Evolutionary conservation across 129 eudicot genomes (phyloP).

Genomic region (Calendula officinalis): DNA sequence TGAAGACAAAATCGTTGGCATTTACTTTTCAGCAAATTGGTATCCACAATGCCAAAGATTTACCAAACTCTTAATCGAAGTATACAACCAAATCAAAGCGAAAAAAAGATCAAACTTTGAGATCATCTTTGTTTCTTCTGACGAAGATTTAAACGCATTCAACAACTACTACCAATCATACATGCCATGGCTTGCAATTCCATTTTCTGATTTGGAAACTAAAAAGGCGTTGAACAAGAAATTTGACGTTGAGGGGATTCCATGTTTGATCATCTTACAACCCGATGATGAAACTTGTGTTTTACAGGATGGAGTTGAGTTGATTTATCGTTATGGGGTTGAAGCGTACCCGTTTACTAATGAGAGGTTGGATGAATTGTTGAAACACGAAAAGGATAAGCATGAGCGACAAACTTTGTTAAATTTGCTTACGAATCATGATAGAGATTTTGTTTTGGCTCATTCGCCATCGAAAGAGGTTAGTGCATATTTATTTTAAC

Average conservation of each 20-base stretch:
- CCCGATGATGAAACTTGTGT: constrained; percentile 34
- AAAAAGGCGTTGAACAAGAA: constrained; percentile 50
- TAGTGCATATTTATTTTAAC: constrained; percentile 18
- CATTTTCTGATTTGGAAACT: constrained; percentile 69
- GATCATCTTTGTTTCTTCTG: constrained; percentile 77
- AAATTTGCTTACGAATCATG: constrained; percentile 46
- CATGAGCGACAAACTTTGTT: constrained; percentile 62
- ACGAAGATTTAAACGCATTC: constrained; percentile 72
- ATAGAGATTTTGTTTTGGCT: constrained; percentile 57
- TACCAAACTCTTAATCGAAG: constrained; percentile 42
- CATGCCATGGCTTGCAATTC: constrained; percentile 93
- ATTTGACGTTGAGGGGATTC: constrained; percentile 73
- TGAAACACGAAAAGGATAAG: constrained; percentile 52
- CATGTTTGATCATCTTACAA: constrained; percentile 67
- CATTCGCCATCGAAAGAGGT: constrained; percentile 49
- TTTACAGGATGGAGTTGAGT: constrained; percentile 63
- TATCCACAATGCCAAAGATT: constrained; percentile 64
- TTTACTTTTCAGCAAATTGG: constrained; percentile 87
- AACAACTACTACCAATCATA: constrained; percentile 42
- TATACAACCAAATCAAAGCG: constrained; percentile 53
- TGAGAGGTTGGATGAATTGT: constrained; percentile 59
- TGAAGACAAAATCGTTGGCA: constrained; percentile 70
- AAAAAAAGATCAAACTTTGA: constrained; percentile 44
- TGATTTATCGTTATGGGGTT: constrained; percentile 59
- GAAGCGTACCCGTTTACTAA: constrained; percentile 70